Evolutionary conservation across 495 filamentous ascomycete genomes (phyloP).

Genomic region (Tuber borchii): DNA sequence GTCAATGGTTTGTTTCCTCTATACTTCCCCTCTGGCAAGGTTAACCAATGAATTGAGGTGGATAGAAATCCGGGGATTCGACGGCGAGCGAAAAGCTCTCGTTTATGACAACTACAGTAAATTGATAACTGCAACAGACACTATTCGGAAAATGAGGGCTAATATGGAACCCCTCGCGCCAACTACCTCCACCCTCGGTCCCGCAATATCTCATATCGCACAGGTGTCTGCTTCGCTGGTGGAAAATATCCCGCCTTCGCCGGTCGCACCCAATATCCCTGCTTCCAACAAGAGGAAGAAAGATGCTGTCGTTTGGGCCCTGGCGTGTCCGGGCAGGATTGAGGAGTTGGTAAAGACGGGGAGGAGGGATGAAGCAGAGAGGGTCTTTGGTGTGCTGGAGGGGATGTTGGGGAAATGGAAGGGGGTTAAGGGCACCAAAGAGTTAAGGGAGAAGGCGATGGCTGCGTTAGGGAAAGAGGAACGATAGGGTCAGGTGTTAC

Average conservation of each 20-base stretch:
- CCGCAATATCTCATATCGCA: constrained; percentile 74
- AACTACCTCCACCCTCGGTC: constrained; percentile 63
- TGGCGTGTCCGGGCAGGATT: constrained; percentile 54
- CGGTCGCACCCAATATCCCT: constrained; percentile 41
- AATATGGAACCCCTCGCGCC: constrained; percentile 70
- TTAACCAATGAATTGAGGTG: background rate
- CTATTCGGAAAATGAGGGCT: constrained; percentile 74
- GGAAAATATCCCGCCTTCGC: constrained; percentile 47
- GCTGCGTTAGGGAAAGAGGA: constrained; percentile 47
- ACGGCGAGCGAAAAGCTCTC: constrained; percentile 90
- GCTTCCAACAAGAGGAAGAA: constrained; percentile 52
- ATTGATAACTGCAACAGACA: constrained; percentile 88
- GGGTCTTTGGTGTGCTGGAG: constrained; percentile 54
- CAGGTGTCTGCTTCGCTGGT: constrained; percentile 64
- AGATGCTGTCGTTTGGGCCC: constrained; percentile 65
- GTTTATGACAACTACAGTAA: constrained; percentile 99
- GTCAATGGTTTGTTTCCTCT: constrained; percentile 47
- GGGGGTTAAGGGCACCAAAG: constrained; percentile 55
- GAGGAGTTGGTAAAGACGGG: constrained; percentile 49
- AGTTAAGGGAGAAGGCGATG: constrained; percentile 56
- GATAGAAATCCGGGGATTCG: constrained; percentile 75
- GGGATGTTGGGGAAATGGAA: constrained; percentile 52
- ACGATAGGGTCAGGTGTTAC: constrained; percentile 10
- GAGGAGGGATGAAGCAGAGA: constrained; percentile 52
- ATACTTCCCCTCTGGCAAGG: background rate